These are phyloP conservation scores for Rhodosporidiobolus odoratus DNA, from an alignment of 768 basidiomycete species.

Conservation along the genomic window DNA sequence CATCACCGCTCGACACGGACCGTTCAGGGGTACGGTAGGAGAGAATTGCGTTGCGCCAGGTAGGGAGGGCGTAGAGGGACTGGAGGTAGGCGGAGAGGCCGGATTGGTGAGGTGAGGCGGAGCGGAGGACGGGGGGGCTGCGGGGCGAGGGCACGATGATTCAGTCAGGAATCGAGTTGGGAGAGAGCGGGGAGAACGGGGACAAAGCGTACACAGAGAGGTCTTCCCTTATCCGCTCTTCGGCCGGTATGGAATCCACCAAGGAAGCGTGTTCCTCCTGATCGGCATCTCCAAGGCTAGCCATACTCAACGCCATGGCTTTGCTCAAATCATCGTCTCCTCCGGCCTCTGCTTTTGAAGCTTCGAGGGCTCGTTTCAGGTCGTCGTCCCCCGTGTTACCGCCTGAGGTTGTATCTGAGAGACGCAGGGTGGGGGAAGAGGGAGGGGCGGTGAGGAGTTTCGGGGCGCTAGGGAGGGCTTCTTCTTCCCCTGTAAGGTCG, in stretches of 20 bases:
- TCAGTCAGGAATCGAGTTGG: neutral
- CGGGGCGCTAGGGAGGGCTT: neutral
- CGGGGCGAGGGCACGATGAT: too few species aligned
- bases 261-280: neutral
- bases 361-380: conserved; percentile 13
- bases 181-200: too few species aligned
- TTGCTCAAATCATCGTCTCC: conserved; percentile 27
- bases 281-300: conserved; percentile 1
- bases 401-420: too few species aligned
- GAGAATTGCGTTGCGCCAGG: conserved; percentile 24
- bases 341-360: neutral
- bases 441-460: neutral
- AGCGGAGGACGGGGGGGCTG: conserved; percentile 19
- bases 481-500: conserved; percentile 17
- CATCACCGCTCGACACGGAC: neutral
- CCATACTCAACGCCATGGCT: conserved; percentile 30
- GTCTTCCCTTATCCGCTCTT: conserved; percentile 4
- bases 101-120: conserved; percentile 12
- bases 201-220: neutral
- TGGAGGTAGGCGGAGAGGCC: conserved; percentile 18
- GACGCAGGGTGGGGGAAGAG: neutral
- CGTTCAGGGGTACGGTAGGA: neutral
- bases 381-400: conserved; percentile 3
- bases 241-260: neutral
- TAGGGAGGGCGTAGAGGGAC: conserved; percentile 22